A percentile compares a stretch with the other conserved stretches of the same genome.
Evolutionary conservation across 2,329 filamentous ascomycete species (phyloP).

Genomic region (Aspergillus jensenii): DNA sequence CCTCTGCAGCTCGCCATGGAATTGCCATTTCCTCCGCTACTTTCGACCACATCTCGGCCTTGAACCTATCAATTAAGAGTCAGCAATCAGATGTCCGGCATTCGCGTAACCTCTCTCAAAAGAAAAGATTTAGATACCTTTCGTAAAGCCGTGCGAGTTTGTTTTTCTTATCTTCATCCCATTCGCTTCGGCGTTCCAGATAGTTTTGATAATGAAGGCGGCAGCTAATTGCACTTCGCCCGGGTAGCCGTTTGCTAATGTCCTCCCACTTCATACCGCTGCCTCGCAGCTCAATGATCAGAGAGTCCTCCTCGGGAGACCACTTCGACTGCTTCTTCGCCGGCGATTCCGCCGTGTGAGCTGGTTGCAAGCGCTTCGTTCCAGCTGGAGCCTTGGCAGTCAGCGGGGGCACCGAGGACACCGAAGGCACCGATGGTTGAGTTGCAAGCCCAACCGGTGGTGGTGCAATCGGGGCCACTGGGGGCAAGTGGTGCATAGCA

Average conservation of each 20-base stretch:
- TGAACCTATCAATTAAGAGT: conserved; percentile 65
- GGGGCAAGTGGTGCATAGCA: conserved; percentile 19
- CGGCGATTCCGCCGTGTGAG: conserved; percentile 59
- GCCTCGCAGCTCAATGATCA: conserved; percentile 88
- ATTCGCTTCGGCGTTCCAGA: conserved; percentile 85
- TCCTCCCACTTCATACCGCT: conserved; percentile 98
- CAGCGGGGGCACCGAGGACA: conserved; percentile 30
- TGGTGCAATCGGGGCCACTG: conserved; percentile 28
- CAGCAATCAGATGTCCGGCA: conserved; percentile 3
- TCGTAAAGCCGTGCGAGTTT: conserved; percentile 93
- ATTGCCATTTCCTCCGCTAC: conserved; percentile 93
- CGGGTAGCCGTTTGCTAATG: conserved; percentile 86
- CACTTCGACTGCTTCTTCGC: conserved; percentile 97
- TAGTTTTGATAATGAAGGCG: conserved; percentile 97
- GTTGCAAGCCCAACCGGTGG: conserved; percentile 21
- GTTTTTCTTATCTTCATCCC: conserved; percentile 97
- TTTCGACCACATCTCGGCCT: conserved; percentile 96
- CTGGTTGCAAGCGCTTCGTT: conserved; percentile 45
- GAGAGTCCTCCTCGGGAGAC: conserved; percentile 88
- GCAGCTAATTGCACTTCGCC: conserved; percentile 90
- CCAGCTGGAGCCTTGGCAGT: conserved; percentile 31
- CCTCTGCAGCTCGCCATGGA: conserved; percentile 92
- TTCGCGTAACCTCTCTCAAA: conserved; percentile 10
- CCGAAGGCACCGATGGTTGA: conserved; percentile 24
- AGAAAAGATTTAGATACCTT: conserved; percentile 59